phyloP scores from a whole-genome alignment of 1,284 basidiomycete genomes.

The Naganishia sp. region DNA sequence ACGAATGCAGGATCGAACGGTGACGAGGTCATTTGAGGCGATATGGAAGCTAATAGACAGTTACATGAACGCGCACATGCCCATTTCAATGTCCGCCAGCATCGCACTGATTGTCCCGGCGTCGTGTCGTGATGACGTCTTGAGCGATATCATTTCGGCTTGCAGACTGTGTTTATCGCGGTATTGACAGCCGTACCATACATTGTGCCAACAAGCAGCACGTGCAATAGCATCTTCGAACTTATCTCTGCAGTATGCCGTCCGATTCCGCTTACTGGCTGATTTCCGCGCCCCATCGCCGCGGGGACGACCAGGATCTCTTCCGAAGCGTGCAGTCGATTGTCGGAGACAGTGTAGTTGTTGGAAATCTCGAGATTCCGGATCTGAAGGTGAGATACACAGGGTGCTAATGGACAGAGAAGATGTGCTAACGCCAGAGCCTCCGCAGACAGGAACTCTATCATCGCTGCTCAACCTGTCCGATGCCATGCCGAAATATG shows the following conservation, averaged over 20 bases:
- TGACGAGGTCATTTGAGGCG: no score
- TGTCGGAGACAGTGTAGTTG: constrained; percentile 48
- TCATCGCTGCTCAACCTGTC: constrained; percentile 86
- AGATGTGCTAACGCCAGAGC: neutral
- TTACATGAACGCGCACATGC: no score
- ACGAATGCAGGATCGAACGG: no score
- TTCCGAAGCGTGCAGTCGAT: constrained; percentile 53
- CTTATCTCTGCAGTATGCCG: constrained; percentile 51
- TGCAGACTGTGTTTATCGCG: neutral
- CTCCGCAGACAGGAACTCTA: constrained; percentile 81
- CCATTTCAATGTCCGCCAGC: neutral
- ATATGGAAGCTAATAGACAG: no score
- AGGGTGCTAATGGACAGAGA: neutral
- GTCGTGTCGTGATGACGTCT: constrained; percentile 19
- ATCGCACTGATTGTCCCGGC: neutral
- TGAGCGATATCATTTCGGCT: constrained; percentile 7
- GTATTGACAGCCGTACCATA: no score
- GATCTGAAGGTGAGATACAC: constrained; percentile 51
- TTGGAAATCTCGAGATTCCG: constrained; percentile 52
- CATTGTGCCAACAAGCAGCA: neutral
- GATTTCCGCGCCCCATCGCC: constrained; percentile 57
- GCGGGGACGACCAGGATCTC: constrained; percentile 56
- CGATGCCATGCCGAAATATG: constrained; percentile 89
- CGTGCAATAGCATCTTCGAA: no score
- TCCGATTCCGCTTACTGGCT: constrained; percentile 60